Evolutionary conservation across 352 stramenopile species (phyloP).

Genomic region (Globisporangium takayamanum): DNA sequence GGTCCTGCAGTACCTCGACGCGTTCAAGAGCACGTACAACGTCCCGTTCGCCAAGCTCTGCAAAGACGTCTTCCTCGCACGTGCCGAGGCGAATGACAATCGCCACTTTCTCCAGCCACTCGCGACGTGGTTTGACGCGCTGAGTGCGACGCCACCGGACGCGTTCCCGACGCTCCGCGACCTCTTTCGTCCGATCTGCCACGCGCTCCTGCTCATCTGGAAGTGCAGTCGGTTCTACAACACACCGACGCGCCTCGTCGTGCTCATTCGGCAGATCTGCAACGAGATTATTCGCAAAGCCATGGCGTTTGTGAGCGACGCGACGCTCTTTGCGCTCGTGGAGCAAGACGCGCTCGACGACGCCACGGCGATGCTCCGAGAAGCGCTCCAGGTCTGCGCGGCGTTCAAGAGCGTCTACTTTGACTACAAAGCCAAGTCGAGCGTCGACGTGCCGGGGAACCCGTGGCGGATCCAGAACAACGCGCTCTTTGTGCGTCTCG

Average conservation of each 20-base stretch:
- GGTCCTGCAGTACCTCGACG: constrained; percentile 85
- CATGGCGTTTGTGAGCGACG: constrained; percentile 62
- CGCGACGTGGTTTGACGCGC: constrained; percentile 46
- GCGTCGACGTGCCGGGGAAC: constrained; percentile 73
- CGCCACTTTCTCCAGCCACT: constrained; percentile 81
- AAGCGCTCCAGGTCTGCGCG: constrained; percentile 75
- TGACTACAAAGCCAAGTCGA: constrained; percentile 87
- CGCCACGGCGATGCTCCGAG: constrained; percentile 63
- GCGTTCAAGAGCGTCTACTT: constrained; percentile 91
- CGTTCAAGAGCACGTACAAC: constrained; percentile 88
- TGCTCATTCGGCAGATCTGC: constrained; percentile 85
- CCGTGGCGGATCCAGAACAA: constrained; percentile 91
- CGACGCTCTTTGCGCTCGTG: constrained; percentile 75
- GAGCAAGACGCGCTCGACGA: constrained; percentile 66
- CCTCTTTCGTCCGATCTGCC: constrained; percentile 83
- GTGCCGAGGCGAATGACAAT: constrained; percentile 85
- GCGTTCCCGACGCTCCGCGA: constrained; percentile 51
- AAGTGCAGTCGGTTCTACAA: constrained; percentile 91
- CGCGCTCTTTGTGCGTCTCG: constrained; percentile 85
- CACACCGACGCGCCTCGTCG: constrained; percentile 77
- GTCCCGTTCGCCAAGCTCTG: constrained; percentile 89
- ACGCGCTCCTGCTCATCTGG: constrained; percentile 88
- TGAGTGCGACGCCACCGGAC: constrained; percentile 16
- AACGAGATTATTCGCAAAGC: constrained; percentile 86
- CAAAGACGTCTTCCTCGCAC: constrained; percentile 87